Conservation (phyloP, 768 basidiomycete species). For the Phaffia tasmanica region DNA sequence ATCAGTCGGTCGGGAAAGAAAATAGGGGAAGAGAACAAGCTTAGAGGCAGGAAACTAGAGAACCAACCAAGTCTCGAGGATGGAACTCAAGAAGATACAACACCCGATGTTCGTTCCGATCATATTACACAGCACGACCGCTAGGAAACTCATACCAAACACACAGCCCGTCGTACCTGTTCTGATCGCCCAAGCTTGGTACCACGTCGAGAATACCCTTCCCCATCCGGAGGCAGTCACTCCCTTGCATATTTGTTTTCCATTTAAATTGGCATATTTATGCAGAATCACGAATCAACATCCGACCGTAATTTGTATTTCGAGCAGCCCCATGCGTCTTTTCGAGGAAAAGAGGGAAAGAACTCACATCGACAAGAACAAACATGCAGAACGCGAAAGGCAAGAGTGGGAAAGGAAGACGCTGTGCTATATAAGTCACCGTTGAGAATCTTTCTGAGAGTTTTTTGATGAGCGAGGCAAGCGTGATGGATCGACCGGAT, state of each 20-base stretch:
- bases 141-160: slow-evolving; percentile 59
- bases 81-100: neutral
- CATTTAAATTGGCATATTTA: no score
- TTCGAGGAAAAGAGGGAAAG: no score
- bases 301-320: no score
- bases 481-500: neutral
- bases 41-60: slow-evolving; percentile 25
- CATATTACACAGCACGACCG: slow-evolving; percentile 63
- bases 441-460: neutral
- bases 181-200: slow-evolving; percentile 43
- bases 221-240: slow-evolving; percentile 80
- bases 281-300: no score
- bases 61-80: slow-evolving; percentile 22
- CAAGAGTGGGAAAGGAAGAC: slow-evolving; percentile 67
- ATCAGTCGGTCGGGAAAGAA: slow-evolving; percentile 31
- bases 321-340: no score
- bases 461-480: neutral
- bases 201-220: slow-evolving; percentile 63
- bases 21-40: slow-evolving; percentile 13
- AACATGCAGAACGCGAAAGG: slow-evolving; percentile 93
- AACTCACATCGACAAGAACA: slow-evolving; percentile 60
- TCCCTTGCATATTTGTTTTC: no score
- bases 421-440: neutral
- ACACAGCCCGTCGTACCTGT: slow-evolving; percentile 47
- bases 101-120: slow-evolving; percentile 24